Percentiles rank a stretch among this genome's conserved stretches.
Evolutionary conservation across 768 basidiomycete species (phyloP).

Genomic region (Lentinus tigrinus): DNA sequence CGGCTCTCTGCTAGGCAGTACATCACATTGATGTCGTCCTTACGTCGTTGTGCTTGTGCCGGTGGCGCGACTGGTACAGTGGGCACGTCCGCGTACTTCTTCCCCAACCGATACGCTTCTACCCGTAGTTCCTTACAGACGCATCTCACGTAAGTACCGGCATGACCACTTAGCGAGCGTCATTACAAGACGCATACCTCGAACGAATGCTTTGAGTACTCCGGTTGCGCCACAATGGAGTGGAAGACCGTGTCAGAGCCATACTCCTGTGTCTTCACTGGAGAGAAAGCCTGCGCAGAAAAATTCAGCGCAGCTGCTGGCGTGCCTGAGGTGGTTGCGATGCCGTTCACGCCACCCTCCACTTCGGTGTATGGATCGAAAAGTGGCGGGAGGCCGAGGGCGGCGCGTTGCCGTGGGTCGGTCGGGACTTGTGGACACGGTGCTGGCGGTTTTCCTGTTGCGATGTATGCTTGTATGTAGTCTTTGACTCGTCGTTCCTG

Average conservation of each 20-base stretch:
- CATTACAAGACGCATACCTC: slow-evolving; percentile 20
- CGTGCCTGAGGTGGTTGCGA: background rate
- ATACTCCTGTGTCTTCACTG: background rate
- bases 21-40: background rate
- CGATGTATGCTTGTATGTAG: slow-evolving; percentile 48
- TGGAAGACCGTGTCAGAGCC: slow-evolving; percentile 11
- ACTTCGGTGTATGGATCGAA: slow-evolving; percentile 42
- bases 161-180: background rate
- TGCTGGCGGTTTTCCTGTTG: slow-evolving; percentile 46
- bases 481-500: slow-evolving; percentile 58
- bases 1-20: background rate
- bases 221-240: slow-evolving; percentile 15
- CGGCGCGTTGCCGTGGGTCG: slow-evolving; percentile 41
- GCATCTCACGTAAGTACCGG: background rate
- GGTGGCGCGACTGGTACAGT: background rate
- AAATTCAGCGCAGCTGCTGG: background rate
- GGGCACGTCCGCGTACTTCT: slow-evolving; percentile 6
- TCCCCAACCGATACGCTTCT: slow-evolving; percentile 15
- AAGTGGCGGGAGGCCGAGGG: slow-evolving; percentile 47
- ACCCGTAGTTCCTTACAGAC: slow-evolving; percentile 13
- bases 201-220: slow-evolving; percentile 27
- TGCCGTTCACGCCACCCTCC: slow-evolving; percentile 4
- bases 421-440: slow-evolving; percentile 50
- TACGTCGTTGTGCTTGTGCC: background rate
- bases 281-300: slow-evolving; percentile 7